Evolutionary conservation across 306 rosid species (phyloP), one percentile per base, ranked within the genome.

Genomic region (Arachis hypogaea): DNA sequence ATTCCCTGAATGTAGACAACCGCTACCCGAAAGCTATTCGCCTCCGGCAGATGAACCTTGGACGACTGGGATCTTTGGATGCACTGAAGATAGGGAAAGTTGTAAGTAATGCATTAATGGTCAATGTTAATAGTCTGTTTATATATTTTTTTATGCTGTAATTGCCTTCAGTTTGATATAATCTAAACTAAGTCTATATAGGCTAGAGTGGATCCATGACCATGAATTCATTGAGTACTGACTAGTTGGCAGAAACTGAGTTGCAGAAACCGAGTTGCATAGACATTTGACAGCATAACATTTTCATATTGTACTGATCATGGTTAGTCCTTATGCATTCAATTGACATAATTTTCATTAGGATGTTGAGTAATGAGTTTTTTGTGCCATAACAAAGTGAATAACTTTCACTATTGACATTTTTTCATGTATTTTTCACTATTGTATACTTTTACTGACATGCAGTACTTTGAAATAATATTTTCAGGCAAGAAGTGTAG

Each of bases 31-130:
- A 76, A 92, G 97, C 84, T 95, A 84, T 85, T 78, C 96, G 62
- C 94, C 96, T 45, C 98, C 92, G 43, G 91, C 92, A 1, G 96
- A 95, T 81, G 99, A 95, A 76, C 98, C 97, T 59, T 95, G 98
- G 99, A 90, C 86, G 54, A 92, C 99, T 79, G 97, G 93, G 80
- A 95, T 92, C 69, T 95, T 88, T 72, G 98, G 89, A 55, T 94
- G 99, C 49, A 72, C 84, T 16, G 96, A 94, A 83, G 99, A 94
- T 77, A 83, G 86, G 60, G 93, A 90, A 50, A 95, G 97, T 77
- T 90, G 98, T 94, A 88, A 89, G 99, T 87, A 67, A 80, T 59
- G 58, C 50, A 50, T 8, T 18, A 66, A 28, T 44, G 30, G 60
- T 30, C 38, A 59, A 0, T 78, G 62, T 60, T 55, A 44, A 76